These are phyloP conservation scores for Aspergillus sp. DNA, from an alignment of 2,329 filamentous ascomycete genomes.

Conservation along the genomic window DNA sequence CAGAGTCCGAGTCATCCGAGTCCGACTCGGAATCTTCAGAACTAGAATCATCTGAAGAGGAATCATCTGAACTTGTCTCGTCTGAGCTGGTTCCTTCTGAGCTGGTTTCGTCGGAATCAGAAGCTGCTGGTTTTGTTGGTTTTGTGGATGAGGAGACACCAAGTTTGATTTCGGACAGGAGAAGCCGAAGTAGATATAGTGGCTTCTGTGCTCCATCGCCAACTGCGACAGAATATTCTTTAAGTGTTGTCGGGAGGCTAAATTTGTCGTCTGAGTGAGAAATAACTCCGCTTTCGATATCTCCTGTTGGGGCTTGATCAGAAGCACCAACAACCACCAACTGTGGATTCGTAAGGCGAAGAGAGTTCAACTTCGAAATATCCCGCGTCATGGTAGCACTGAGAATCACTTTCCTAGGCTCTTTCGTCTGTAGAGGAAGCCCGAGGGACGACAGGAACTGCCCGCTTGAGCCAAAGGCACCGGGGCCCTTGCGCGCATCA, in stretches of 20 bases:
- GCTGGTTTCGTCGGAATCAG: constrained; percentile 31
- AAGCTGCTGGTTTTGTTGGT: constrained; percentile 12
- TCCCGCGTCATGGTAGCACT: constrained; percentile 93
- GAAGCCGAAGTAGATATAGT: constrained; percentile 76
- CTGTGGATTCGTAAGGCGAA: constrained; percentile 72
- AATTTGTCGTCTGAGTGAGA: constrained; percentile 41
- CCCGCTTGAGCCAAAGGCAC: constrained; percentile 45
- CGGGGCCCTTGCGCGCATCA: constrained; percentile 54
- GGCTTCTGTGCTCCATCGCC: constrained; percentile 73
- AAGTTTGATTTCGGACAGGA: constrained; percentile 49
- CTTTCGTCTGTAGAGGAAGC: constrained; percentile 39
- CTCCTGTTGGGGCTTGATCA: constrained; percentile 20
- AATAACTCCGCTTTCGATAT: constrained; percentile 22
- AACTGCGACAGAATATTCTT: constrained; percentile 67
- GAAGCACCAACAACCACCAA: constrained; percentile 71
- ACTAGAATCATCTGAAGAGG: constrained; percentile 15
- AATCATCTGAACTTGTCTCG: constrained; percentile 25
- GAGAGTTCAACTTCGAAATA: constrained; percentile 71
- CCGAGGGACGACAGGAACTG: constrained; percentile 35
- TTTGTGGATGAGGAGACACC: constrained; percentile 8
- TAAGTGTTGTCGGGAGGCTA: constrained; percentile 62
- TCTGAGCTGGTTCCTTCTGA: constrained; percentile 39
- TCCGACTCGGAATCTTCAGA: constrained; percentile 19
- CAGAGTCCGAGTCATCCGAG: constrained; percentile 21
- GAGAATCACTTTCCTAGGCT: constrained; percentile 76